Evolutionary conservation across 192 early-diverging fungal species (phyloP).

Genomic region (Pilaira anomala): DNA sequence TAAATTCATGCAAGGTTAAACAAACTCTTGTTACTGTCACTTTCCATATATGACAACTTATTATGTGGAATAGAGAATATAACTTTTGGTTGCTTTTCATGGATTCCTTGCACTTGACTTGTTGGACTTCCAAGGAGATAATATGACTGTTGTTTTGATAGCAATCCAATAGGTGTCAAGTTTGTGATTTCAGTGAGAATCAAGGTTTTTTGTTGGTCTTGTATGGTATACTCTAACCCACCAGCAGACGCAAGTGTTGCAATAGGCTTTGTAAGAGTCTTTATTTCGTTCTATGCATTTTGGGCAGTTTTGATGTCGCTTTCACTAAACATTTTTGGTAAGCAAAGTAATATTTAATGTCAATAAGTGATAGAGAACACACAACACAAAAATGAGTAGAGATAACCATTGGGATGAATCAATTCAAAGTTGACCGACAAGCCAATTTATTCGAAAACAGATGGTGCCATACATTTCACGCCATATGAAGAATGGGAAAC

Average conservation of each 20-base stretch:
- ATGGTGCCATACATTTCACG: no score
- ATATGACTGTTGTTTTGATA: conserved; percentile 5
- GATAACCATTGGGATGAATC: no score
- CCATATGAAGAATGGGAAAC: no score
- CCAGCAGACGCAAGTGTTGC: conserved; percentile 12
- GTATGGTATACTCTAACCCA: conserved; percentile 1
- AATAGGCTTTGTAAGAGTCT: conserved; percentile 8
- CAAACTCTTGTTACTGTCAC: no score
- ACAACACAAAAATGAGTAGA: no score
- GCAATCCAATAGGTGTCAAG: conserved; percentile 11
- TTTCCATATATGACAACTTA: no score
- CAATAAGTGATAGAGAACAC: no score
- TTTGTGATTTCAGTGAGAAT: conserved; percentile 3
- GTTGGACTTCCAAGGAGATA: conserved; percentile 12
- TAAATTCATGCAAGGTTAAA: no score
- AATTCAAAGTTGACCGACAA: no score
- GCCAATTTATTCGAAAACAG: no score
- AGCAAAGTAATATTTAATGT: no score
- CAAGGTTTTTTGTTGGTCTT: conserved; percentile 10
- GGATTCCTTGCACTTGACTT: conserved; percentile 9
- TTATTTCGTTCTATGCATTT: not conserved
- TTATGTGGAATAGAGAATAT: conserved; percentile 19
- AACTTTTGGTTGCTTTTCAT: conserved; percentile 13
- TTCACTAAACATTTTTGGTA: not conserved
- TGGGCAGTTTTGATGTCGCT: conserved; percentile 6